Base-by-base conservation (phyloP, 768 basidiomycete species). In the Boletus tomentosulus region DNA sequence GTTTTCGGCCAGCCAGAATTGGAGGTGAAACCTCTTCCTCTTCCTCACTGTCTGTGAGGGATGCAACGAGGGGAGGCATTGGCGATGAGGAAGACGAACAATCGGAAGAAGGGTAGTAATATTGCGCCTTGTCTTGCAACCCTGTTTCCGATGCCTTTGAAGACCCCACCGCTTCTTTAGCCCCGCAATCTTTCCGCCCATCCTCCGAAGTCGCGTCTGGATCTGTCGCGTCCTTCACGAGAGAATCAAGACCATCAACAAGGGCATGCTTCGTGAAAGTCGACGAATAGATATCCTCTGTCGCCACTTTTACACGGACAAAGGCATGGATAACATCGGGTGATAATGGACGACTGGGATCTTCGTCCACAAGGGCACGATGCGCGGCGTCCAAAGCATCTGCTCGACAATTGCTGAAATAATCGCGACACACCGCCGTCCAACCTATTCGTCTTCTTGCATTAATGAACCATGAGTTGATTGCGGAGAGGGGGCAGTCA, bases 401-500 rank as follows among this genome's bases (percentile, higher is more conserved):
- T 3, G 56, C 51, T 3, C 64, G 51, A 4, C 65, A 62, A 1
- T 59, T 63, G 1, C 46, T 15, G 34, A 73, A 69, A 3, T 28
- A 2, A 11, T 60, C 55, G 1, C 65, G 65, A 25, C 75, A 73
- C 0, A 80, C 28, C 0, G 49, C 10, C 4, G 75, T 81, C 82
- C 82, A 83, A 0, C 81, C 80, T 0, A 80, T 81, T 0, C 79
- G 73, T 12, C 74, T 71, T 1, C 80, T 66, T 3, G 65, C 71
- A 16, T 76, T 73, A 6, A 71, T 56, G 28, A 82, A 83, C 81
- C 82, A 83, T 0, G 63, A 50, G 52, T 73, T 73, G 28, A 83
- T 51, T 0, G 71, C 63, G 24, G 68, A 73, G 1, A 66, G 1
- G 0, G 66, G 19, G 2, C 56, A 65, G 0, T 62, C 59, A 0